Evolutionary conservation across 345 rosid genomes (phyloP), one percentile per base, ranked within the genome.

Genomic region (Cardamine chenopodiifolia): DNA sequence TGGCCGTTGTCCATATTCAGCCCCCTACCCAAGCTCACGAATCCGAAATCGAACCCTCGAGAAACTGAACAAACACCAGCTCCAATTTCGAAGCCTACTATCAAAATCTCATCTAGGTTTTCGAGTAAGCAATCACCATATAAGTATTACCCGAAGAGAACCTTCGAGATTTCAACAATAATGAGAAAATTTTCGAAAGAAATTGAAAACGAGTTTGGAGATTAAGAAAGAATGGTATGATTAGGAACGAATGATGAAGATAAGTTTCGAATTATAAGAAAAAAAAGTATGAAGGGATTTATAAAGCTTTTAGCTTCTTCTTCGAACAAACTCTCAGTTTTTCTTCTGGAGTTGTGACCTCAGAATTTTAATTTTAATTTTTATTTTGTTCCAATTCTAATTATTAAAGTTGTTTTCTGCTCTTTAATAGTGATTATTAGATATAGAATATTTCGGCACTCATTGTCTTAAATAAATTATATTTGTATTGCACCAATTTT

Each of bases 1-100:
- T 79, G 82, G 20, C 97, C 98, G 78, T 93, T 93, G 74, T 91
- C 97, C 98, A 93, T 93, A 56, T 61, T 54, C 56, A 75, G 68
- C 42, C 26, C 50, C 61, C 32, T 20, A 13, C 31, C 20, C 20
- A 56, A 56, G 40, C 60, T 63, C 34, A 70, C 50, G 55, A 76
- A 71, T 72, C 80, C 73, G 39, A 69, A 75, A 72, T 59, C 76
- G 78, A 78, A 78, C 66, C 76, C 60, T 63, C 60, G 34, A 63
- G 63, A 62, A 67, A 63, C 70, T 62, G 73, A 61, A 69, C 73
- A 35, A 47, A 52, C n/a, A 10, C 26, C 34, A 39, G 31, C 71
- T 62, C 59, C 18, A 63, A 57, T 29, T 65, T 69, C 56, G 50
- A 45, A 45, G 40, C 25, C 42, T 15, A 37, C 45, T 68, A 53